phyloP scores from a whole-genome alignment of 805 yeast genomes.

The Middelhovenomyces tepae region DNA sequence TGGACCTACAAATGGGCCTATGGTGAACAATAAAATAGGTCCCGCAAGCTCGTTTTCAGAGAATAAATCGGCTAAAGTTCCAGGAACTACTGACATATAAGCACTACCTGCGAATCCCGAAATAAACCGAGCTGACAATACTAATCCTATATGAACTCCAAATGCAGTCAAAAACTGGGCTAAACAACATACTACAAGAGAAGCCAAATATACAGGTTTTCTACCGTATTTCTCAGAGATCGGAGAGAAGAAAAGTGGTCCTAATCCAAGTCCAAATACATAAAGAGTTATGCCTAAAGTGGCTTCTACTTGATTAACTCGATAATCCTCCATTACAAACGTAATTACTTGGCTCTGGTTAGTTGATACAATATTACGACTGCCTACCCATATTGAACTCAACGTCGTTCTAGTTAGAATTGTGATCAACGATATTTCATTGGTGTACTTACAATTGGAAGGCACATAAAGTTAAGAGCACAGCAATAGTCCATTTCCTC shows the following conservation, averaged over 20 bases:
- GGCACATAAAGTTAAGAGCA: constrained; percentile 18
- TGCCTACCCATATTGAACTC: constrained; percentile 9
- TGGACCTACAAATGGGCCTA: constrained; percentile 77
- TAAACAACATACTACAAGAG: constrained; percentile 7
- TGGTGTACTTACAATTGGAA: too few species aligned
- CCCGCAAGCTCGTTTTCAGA: constrained; percentile 54
- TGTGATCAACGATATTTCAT: too few species aligned
- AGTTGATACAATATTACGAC: not conserved
- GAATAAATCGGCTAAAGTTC: constrained; percentile 75
- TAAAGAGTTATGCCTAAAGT: constrained; percentile 7
- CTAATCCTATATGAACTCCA: constrained; percentile 10
- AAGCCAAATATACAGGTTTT: constrained; percentile 11
- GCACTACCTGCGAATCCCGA: constrained; percentile 74
- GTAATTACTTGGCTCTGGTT: too few species aligned
- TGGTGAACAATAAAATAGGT: constrained; percentile 68
- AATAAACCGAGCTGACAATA: constrained; percentile 59
- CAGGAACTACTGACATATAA: constrained; percentile 77
- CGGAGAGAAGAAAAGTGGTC: constrained; percentile 14
- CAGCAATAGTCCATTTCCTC: constrained; percentile 33
- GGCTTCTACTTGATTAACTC: constrained; percentile 1
- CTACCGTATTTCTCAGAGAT: constrained; percentile 12
- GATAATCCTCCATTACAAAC: not conserved
- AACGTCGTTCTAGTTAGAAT: too few species aligned
- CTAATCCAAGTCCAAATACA: constrained; percentile 10
- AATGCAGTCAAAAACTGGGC: constrained; percentile 11